Conservation (phyloP, 2,329 filamentous ascomycete genomes). For the Ascochyta pisi region DNA sequence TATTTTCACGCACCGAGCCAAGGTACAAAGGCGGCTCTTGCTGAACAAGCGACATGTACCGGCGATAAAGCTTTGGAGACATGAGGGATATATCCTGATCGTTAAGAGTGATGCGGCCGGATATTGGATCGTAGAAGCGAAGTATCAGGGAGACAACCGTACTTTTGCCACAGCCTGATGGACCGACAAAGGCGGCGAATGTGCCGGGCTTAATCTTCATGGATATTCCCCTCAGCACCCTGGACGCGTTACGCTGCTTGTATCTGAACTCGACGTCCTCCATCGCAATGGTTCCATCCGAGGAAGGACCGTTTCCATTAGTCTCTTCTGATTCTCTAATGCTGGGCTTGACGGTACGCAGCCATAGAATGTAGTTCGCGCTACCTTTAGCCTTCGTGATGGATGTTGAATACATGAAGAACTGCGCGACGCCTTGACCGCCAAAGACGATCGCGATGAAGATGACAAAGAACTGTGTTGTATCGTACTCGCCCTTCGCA, state of each 20-base stretch:
- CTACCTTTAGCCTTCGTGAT: conserved; percentile 10
- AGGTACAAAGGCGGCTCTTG: conserved; percentile 57
- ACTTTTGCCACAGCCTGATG: conserved; percentile 89
- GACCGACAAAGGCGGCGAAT: conserved; percentile 58
- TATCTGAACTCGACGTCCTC: conserved; percentile 88
- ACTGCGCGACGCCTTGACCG: conserved; percentile 11
- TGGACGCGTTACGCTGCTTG: conserved; percentile 79
- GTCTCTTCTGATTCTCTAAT: conserved; percentile 4
- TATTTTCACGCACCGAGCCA: conserved; percentile 57
- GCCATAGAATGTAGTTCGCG: conserved; percentile 10
- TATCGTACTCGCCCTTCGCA: neutral
- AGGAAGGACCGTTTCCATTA: neutral
- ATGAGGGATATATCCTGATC: conserved; percentile 66
- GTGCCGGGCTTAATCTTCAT: conserved; percentile 61
- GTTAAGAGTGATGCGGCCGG: conserved; percentile 68
- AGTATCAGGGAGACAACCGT: conserved; percentile 91
- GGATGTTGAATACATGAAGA: conserved; percentile 8
- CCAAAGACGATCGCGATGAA: conserved; percentile 17
- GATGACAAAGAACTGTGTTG: conserved; percentile 11
- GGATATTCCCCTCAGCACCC: conserved; percentile 70
- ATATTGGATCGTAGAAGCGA: conserved; percentile 86
- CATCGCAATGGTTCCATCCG: conserved; percentile 65
- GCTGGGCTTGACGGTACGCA: conserved; percentile 1
- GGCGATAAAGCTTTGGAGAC: conserved; percentile 57
- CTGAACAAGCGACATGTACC: conserved; percentile 71